These are phyloP conservation scores for Trichoderma simmonsii DNA, from an alignment of 2,329 filamentous ascomycete genomes.

Conservation along the genomic window DNA sequence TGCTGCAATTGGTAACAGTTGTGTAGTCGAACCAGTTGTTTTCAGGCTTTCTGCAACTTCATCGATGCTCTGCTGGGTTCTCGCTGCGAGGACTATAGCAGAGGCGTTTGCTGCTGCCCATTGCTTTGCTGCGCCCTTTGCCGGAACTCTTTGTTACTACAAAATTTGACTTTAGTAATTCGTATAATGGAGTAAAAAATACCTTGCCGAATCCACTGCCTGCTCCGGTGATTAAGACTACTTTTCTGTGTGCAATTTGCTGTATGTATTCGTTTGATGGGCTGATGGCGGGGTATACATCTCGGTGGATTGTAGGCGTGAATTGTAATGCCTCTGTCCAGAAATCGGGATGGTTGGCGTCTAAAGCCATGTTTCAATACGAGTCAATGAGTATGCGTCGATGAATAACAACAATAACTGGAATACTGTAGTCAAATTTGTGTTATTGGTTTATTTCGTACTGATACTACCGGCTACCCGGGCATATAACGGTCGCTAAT, in stretches of 20 bases:
- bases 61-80: neutral
- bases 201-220: neutral
- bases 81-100: neutral
- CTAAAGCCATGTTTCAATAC: neutral
- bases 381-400: neutral
- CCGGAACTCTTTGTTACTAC: neutral
- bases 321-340: neutral
- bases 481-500: neutral
- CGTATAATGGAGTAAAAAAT: too few species aligned
- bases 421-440: too few species aligned
- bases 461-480: too few species aligned
- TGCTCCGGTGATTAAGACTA: neutral
- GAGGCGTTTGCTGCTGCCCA: neutral
- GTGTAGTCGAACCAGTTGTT: neutral
- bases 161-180: too few species aligned
- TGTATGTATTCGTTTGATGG: neutral
- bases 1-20: neutral
- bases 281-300: neutral
- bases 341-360: neutral
- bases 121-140: neutral
- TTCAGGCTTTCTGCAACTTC: neutral
- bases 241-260: neutral
- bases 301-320: neutral
- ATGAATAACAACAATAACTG: too few species aligned
- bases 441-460: too few species aligned